These are phyloP conservation scores for Porcisia deanei DNA, from an alignment of 208 protist species.

Conservation along the genomic window DNA sequence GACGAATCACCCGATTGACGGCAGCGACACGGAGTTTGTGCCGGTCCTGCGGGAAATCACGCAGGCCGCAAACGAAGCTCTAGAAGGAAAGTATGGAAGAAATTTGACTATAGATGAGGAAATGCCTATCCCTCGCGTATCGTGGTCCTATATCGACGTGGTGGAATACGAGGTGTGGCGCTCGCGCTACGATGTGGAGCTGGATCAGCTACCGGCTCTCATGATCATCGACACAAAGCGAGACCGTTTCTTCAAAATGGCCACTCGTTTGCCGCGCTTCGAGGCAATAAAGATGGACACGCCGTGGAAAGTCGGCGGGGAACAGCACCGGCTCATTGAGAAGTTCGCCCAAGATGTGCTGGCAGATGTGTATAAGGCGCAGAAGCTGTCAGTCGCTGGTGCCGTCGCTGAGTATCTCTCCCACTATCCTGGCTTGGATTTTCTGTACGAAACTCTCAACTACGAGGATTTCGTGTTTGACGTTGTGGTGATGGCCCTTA, in stretches of 20 bases:
- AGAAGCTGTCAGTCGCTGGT: constrained; percentile 65
- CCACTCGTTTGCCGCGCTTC: constrained; percentile 56
- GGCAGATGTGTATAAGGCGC: constrained; percentile 41
- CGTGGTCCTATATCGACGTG: constrained; percentile 67
- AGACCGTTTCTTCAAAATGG: constrained; percentile 67
- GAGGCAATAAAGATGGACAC: constrained; percentile 61
- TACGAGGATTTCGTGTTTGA: constrained; percentile 83
- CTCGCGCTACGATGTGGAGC: constrained; percentile 55
- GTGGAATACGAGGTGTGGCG: constrained; percentile 50
- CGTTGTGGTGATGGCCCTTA: constrained; percentile 44
- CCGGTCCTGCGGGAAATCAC: constrained; percentile 74
- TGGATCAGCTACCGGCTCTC: constrained; percentile 68
- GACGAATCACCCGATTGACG: constrained; percentile 40
- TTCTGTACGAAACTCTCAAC: constrained; percentile 48
- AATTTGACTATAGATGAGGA: constrained; percentile 32
- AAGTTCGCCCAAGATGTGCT: constrained; percentile 65
- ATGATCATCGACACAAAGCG: constrained; percentile 76
- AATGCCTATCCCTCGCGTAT: constrained; percentile 35
- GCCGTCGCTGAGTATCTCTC: constrained; percentile 60
- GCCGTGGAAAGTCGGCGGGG: constrained; percentile 67
- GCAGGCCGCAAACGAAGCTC: constrained; percentile 41
- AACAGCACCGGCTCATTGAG: constrained; percentile 58
- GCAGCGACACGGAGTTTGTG: constrained; percentile 54
- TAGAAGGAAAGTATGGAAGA: constrained; percentile 17
- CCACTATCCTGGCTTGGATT: constrained; percentile 41